Evolutionary conservation across 2,329 filamentous ascomycete genomes (phyloP).

Genomic region (Epichloe elymi): DNA sequence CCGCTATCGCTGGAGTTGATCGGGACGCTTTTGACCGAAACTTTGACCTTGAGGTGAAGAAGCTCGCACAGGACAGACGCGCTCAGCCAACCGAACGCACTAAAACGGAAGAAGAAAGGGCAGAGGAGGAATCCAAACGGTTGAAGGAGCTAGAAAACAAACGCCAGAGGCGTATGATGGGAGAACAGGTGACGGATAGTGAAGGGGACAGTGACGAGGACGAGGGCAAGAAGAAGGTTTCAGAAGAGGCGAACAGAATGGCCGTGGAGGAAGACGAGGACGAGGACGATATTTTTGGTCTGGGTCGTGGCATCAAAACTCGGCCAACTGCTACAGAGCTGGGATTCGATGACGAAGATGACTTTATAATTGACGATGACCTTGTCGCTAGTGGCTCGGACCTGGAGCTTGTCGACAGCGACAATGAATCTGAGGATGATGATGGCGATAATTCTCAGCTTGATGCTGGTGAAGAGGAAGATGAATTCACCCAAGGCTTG

Average conservation of each 20-base stretch:
- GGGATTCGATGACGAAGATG: slow-evolving; percentile 84
- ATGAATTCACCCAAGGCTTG: slow-evolving; percentile 61
- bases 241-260: slow-evolving; percentile 20
- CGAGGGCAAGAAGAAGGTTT: slow-evolving; percentile 22
- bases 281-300: slow-evolving; percentile 38
- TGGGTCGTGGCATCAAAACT: slow-evolving; percentile 45
- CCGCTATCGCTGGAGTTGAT: slow-evolving; percentile 39
- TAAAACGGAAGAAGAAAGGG: slow-evolving; percentile 81
- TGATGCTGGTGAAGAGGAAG: slow-evolving; percentile 35
- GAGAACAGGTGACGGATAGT: slow-evolving; percentile 57
- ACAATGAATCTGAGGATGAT: slow-evolving; percentile 37
- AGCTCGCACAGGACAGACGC: slow-evolving; percentile 72
- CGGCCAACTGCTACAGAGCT: slow-evolving; percentile 46
- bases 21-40: slow-evolving; percentile 64
- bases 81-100: slow-evolving; percentile 77
- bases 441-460: slow-evolving; percentile 22
- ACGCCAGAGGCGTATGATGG: slow-evolving; percentile 74
- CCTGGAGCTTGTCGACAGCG: slow-evolving; percentile 42
- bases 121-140: slow-evolving; percentile 61
- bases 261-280: slow-evolving; percentile 29
- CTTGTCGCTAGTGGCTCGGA: slow-evolving; percentile 72
- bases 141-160: slow-evolving; percentile 74
- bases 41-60: slow-evolving; percentile 73
- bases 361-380: slow-evolving; percentile 83
- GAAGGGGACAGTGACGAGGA: slow-evolving; percentile 39